phyloP scores from a whole-genome alignment of 768 basidiomycete genomes.

The Leccinum disarticulatum region DNA sequence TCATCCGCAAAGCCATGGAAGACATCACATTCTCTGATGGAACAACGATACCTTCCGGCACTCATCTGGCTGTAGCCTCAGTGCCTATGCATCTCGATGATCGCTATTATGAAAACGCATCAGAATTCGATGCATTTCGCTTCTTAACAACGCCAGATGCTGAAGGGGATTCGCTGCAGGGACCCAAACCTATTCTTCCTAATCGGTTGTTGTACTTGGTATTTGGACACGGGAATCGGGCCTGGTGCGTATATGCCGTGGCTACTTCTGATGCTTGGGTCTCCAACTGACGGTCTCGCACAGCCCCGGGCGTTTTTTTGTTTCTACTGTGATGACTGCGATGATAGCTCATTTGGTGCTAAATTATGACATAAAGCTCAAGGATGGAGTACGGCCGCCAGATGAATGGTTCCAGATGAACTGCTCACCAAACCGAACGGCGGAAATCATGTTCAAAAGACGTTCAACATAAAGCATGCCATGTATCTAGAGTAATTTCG shows the following conservation, averaged over 20 bases:
- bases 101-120: conserved; percentile 43
- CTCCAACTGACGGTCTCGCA: conserved; percentile 7
- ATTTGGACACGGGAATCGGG: conserved; percentile 36
- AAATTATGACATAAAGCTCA: conserved; percentile 40
- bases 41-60: conserved; percentile 39
- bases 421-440: conserved; percentile 36
- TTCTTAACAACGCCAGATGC: conserved; percentile 34
- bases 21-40: conserved; percentile 36
- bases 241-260: conserved; percentile 30
- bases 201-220: conserved; percentile 35
- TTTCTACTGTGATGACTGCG: conserved; percentile 38
- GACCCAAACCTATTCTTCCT: conserved; percentile 31
- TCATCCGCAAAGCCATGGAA: conserved; percentile 36
- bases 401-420: conserved; percentile 37
- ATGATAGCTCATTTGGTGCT: conserved; percentile 42
- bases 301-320: conserved; percentile 46
- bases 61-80: conserved; percentile 33
- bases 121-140: conserved; percentile 42
- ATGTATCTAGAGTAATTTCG: conserved; percentile 11
- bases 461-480: conserved; percentile 15
- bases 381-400: conserved; percentile 36
- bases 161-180: conserved; percentile 23
- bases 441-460: conserved; percentile 39
- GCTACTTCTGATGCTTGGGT: neutral
- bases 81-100: conserved; percentile 39